Percentiles rank a stretch among this genome's conserved stretches.
Evolutionary conservation across 805 yeast species (phyloP).

Genomic region (Barnettozyma pratensis): DNA sequence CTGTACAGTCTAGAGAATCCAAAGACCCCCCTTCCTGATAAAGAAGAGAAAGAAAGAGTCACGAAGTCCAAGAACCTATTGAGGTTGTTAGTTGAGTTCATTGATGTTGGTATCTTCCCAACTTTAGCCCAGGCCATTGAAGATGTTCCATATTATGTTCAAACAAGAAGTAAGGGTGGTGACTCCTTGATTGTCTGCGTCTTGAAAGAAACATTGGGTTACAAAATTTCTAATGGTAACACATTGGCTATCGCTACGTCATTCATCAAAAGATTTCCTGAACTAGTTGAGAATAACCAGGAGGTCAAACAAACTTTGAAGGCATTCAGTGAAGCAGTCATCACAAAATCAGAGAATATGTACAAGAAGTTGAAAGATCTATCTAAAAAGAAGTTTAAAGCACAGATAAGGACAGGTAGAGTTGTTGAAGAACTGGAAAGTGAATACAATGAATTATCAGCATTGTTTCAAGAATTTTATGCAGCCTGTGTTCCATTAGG

Average conservation of each 20-base stretch:
- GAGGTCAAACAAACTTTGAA: slow-evolving; percentile 30
- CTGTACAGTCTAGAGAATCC: slow-evolving; percentile 37
- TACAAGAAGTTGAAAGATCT: slow-evolving; percentile 32
- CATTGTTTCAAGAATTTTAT: slow-evolving; percentile 41
- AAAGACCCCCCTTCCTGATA: slow-evolving; percentile 28
- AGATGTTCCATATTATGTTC: slow-evolving; percentile 40
- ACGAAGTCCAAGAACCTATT: slow-evolving; percentile 42
- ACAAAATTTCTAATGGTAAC: slow-evolving; percentile 32
- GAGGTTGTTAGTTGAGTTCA: slow-evolving; percentile 52
- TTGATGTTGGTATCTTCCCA: slow-evolving; percentile 48
- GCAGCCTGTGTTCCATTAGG: slow-evolving; percentile 38
- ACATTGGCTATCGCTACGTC: slow-evolving; percentile 37
- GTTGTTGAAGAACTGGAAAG: slow-evolving; percentile 34
- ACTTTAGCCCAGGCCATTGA: slow-evolving; percentile 38
- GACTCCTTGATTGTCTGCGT: slow-evolving; percentile 39
- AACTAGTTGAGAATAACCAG: slow-evolving; percentile 26
- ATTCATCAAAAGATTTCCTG: slow-evolving; percentile 45
- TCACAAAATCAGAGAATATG: slow-evolving; percentile 31
- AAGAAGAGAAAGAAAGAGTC: slow-evolving; percentile 39
- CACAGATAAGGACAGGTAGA: slow-evolving; percentile 65
- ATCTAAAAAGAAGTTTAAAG: slow-evolving; percentile 39
- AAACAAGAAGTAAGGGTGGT: slow-evolving; percentile 27
- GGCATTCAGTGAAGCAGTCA: slow-evolving; percentile 39
- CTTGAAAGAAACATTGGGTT: slow-evolving; percentile 40
- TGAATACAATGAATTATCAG: slow-evolving; percentile 28